These are phyloP conservation scores for Colletotrichum gloeosporioides DNA, from an alignment of 2,329 filamentous ascomycete genomes.

Conservation along the genomic window DNA sequence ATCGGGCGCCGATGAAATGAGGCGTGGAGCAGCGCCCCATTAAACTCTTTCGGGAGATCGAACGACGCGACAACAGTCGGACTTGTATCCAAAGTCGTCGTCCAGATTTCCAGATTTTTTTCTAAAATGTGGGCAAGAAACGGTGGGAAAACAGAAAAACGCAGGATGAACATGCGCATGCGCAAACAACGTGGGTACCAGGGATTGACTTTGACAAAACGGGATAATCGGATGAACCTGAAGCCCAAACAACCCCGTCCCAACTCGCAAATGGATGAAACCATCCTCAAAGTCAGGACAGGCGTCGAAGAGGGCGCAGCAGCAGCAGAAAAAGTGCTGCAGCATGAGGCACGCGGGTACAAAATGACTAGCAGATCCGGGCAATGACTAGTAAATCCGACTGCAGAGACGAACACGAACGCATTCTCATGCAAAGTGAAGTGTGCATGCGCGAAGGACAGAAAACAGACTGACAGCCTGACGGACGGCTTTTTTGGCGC, in stretches of 20 bases:
- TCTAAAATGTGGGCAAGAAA: background rate
- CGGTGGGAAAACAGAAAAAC: background rate
- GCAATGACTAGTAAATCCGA: background rate
- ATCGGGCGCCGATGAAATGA: slow-evolving; percentile 8
- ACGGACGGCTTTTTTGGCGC: background rate
- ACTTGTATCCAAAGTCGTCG: slow-evolving; percentile 7
- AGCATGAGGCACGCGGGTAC: background rate
- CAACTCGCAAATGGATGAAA: background rate
- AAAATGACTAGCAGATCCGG: background rate
- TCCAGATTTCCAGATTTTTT: background rate
- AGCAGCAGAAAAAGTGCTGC: background rate
- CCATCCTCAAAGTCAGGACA: background rate
- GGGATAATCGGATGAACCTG: slow-evolving; percentile 3
- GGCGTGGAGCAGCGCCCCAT: slow-evolving; percentile 9
- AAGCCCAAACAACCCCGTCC: background rate
- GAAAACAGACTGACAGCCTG: background rate
- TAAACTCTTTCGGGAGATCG: background rate
- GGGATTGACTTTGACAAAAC: background rate
- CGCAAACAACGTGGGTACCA: background rate
- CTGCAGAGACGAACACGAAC: background rate
- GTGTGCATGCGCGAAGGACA: background rate
- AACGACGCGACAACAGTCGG: background rate
- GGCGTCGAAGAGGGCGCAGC: background rate
- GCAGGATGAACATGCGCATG: background rate
- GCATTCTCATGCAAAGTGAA: background rate